phyloP scores from a whole-genome alignment of 2,329 filamentous ascomycete species.

The Hymenoscyphus occultus region DNA sequence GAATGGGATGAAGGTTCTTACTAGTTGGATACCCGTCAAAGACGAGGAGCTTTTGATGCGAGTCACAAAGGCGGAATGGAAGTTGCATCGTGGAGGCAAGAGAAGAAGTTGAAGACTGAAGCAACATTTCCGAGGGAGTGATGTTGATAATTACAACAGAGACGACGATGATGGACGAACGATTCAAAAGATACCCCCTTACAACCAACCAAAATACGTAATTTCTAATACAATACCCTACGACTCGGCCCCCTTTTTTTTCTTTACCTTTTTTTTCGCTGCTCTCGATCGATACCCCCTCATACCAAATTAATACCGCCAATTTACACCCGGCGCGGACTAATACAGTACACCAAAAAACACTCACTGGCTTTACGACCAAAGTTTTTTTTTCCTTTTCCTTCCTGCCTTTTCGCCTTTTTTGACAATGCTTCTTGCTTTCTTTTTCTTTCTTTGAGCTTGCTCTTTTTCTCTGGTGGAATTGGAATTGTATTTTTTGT shows the following conservation, averaged over 20 bases:
- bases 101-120: background rate
- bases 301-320: background rate
- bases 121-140: background rate
- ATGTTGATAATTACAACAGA: background rate
- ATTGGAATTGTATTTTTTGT: no score
- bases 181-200: background rate
- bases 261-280: no score
- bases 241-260: background rate
- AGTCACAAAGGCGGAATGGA: slow-evolving; percentile 85
- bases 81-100: slow-evolving; percentile 51
- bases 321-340: no score
- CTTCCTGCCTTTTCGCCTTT: no score
- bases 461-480: no score
- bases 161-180: background rate
- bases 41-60: slow-evolving; percentile 93
- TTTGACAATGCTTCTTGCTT: no score
- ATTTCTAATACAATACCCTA: background rate
- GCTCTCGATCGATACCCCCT: background rate
- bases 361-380: no score
- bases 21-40: slow-evolving; percentile 88
- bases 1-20: slow-evolving; percentile 95
- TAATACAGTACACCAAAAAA: no score
- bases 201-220: background rate
- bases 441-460: no score
- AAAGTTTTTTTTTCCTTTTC: no score